phyloP scores from a whole-genome alignment of 2,329 filamentous ascomycete species.

The Tolypocladium amazonense region DNA sequence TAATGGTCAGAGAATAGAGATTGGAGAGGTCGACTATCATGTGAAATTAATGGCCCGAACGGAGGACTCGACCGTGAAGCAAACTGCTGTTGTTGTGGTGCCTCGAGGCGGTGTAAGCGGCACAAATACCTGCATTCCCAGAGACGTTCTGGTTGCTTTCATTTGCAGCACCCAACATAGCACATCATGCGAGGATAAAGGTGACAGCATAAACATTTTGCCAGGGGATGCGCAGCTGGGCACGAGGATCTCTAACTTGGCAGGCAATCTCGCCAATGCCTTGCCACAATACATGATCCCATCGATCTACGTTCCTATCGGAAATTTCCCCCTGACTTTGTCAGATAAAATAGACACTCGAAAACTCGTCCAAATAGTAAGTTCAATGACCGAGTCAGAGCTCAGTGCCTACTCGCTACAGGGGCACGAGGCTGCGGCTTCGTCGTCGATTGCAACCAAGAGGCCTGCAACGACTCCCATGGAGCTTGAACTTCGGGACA shows the following conservation, averaged over 20 bases:
- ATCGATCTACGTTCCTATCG: neutral
- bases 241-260: neutral
- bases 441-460: neutral
- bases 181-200: no score
- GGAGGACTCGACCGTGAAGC: neutral
- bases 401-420: conserved; percentile 1
- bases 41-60: neutral
- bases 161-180: neutral
- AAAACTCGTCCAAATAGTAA: neutral
- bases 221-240: neutral
- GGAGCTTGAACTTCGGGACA: conserved; percentile 2
- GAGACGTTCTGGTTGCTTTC: neutral
- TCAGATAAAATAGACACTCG: neutral
- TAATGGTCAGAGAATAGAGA: conserved; percentile 10
- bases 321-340: neutral
- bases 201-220: neutral
- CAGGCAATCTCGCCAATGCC: neutral
- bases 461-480: neutral
- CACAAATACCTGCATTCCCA: neutral
- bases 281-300: neutral
- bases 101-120: neutral
- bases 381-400: neutral
- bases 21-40: conserved; percentile 9
- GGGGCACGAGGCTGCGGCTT: neutral
- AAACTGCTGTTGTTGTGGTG: neutral